Conservation (phyloP, 192 early-diverging fungal species). For the Chytriomyces confervae region DNA sequence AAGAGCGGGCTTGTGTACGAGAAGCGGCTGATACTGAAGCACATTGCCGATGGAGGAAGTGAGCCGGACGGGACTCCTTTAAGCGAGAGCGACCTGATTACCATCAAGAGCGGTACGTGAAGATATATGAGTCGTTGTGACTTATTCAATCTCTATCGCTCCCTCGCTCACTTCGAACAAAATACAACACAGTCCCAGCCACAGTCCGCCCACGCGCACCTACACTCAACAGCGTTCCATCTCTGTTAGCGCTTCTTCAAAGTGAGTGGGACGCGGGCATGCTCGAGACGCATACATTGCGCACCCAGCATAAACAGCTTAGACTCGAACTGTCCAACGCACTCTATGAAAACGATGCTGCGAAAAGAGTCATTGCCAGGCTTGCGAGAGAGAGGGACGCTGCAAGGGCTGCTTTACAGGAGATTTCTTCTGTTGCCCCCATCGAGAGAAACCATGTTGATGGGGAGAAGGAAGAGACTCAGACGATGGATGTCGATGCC, state of each 20-base stretch:
- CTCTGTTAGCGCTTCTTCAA: constrained; percentile 84
- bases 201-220: constrained; percentile 87
- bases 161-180: constrained; percentile 24
- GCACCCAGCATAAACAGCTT: constrained; percentile 88
- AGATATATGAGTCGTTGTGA: not conserved
- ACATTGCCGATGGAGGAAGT: constrained; percentile 79
- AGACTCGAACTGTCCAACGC: constrained; percentile 93
- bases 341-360: constrained; percentile 95
- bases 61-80: constrained; percentile 84
- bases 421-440: constrained; percentile 33
- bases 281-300: constrained; percentile 91
- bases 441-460: not conserved
- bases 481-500: constrained; percentile 59
- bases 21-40: constrained; percentile 83
- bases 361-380: constrained; percentile 91
- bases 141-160: not conserved
- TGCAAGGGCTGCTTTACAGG: constrained; percentile 67
- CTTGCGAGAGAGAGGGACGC: constrained; percentile 89
- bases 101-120: constrained; percentile 59
- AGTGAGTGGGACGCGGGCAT: constrained; percentile 98
- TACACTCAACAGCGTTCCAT: constrained; percentile 88
- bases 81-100: constrained; percentile 72
- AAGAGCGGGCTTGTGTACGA: constrained; percentile 90
- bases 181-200: constrained; percentile 40
- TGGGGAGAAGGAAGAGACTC: not conserved